These are phyloP conservation scores for Nannochloropsis salina DNA, from an alignment of 108 stramenopile genomes.

Conservation along the genomic window DNA sequence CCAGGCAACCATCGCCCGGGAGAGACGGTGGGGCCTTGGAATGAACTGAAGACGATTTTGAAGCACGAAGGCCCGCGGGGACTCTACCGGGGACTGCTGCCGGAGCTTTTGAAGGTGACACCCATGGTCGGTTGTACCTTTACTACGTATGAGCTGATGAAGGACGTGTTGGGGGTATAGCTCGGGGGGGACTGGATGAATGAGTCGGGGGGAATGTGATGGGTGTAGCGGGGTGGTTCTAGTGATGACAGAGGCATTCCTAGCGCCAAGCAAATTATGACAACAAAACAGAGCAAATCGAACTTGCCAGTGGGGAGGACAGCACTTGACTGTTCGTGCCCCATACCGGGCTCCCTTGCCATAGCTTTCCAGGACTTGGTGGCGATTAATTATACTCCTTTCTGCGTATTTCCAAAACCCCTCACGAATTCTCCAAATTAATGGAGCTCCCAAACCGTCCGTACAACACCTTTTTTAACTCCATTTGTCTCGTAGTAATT, in stretches of 20 bases:
- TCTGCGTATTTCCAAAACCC: background rate
- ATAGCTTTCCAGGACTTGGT: too few species aligned
- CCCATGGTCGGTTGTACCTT: slow-evolving; percentile 94
- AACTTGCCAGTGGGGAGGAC: too few species aligned
- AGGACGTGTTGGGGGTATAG: slow-evolving; percentile 9
- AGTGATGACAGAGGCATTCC: too few species aligned
- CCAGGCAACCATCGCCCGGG: slow-evolving; percentile 51
- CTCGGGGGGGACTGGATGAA: background rate
- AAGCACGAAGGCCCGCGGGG: slow-evolving; percentile 66
- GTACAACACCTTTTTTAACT: slow-evolving; percentile 12
- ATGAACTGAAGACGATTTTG: slow-evolving; percentile 60
- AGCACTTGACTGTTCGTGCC: too few species aligned
- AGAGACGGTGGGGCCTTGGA: slow-evolving; percentile 54
- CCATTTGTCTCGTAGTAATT: background rate
- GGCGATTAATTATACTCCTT: too few species aligned
- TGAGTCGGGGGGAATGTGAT: too few species aligned
- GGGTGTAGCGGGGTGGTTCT: too few species aligned
- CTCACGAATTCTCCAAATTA: slow-evolving; percentile 25
- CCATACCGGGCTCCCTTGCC: too few species aligned
- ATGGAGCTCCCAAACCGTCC: slow-evolving; percentile 20
- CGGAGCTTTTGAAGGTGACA: slow-evolving; percentile 79
- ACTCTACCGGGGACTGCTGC: slow-evolving; percentile 72
- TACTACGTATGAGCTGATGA: slow-evolving; percentile 64
- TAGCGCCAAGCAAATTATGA: background rate
- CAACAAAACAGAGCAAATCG: background rate